phyloP scores from a whole-genome alignment of 2,329 filamentous ascomycete genomes.

The Aspergillus brunneoviolaceus region DNA sequence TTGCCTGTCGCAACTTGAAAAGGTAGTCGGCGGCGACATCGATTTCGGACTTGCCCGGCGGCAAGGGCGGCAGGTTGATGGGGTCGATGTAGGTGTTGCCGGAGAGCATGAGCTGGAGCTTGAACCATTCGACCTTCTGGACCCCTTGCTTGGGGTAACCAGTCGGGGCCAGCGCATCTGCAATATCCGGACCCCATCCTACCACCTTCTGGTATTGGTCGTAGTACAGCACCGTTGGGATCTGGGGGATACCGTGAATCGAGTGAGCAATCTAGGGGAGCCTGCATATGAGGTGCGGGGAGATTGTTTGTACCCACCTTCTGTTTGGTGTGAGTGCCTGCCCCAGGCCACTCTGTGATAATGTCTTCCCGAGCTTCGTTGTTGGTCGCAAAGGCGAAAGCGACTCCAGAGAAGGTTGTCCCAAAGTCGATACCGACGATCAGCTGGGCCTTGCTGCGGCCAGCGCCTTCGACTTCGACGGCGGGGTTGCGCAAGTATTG shows the following conservation, averaged over 20 bases:
- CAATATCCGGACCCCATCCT: conserved; percentile 98
- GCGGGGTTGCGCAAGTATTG: conserved; percentile 36
- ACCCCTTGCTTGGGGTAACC: conserved; percentile 97
- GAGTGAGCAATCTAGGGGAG: conserved; percentile 12
- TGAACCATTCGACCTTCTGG: conserved; percentile 99
- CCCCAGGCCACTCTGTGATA: conserved; percentile 97
- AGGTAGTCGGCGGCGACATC: conserved; percentile 99
- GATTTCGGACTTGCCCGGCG: conserved; percentile 96
- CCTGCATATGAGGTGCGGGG: background rate
- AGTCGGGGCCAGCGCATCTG: conserved; percentile 91
- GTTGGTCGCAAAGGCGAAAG: conserved; percentile 90
- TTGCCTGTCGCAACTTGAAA: conserved; percentile 95
- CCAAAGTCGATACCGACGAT: conserved; percentile 99
- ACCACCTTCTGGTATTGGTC: conserved; percentile 99
- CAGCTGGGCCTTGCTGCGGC: conserved; percentile 89
- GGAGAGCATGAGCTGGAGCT: conserved; percentile 96
- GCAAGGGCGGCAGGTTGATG: conserved; percentile 95
- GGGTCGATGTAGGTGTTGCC: conserved; percentile 99
- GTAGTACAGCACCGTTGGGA: conserved; percentile 98
- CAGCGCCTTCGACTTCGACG: conserved; percentile 79
- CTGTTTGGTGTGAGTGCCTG: conserved; percentile 96
- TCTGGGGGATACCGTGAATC: conserved; percentile 49
- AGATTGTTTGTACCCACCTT: conserved; percentile 63
- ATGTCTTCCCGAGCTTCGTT: conserved; percentile 98
- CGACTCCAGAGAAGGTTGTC: conserved; percentile 96